Evolutionary conservation across 2,329 filamentous ascomycete genomes (phyloP), one percentile per base, ranked within the genome.

Genomic region (Alternaria ventricosa): DNA sequence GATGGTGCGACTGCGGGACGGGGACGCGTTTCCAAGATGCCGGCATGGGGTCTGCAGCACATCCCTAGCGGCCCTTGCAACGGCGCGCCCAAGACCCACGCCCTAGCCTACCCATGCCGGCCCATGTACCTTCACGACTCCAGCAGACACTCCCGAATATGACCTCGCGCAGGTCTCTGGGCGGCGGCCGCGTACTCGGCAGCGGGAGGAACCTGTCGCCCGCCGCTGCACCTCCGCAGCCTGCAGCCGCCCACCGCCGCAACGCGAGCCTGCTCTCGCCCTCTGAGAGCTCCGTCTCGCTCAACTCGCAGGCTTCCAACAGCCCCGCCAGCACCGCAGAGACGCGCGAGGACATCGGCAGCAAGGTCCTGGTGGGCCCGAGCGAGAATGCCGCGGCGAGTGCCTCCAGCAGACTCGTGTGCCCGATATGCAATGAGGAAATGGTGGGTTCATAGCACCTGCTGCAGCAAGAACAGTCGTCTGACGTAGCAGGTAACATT

Each of bases 381-480:
- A 84, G 85, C 65, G 84, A 84, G 44, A 81, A 84, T 72, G 83
- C 86, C 56, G 86, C 84, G 64, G 85, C 86, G 67, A 86, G 88
- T 56, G 83, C 88, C 59, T 88, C 87, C 70, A 88, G 88, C 68
- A 87, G 87, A 79, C 88, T 99, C 63, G 89, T 95, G 59, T 99
- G 96, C 79, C 96, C 96, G n/a, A 99, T 99, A 77, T 99, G 96
- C 81, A 94, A 90, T 72, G 96, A 98, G 82, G 94, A 97, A 81
- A 99, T 99, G 96, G 94, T 96, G 83, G 23, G 70, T 66, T 56
- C 33, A 49, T 82, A 50, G 59, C 60, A 46, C 55, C 55, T 61
- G 47, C 64, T 27, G 18, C 30, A 47, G 5, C 20, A 18, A 51
- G 27, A 67, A 72, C 61, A 68, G 50, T 55, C 43, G 57, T 62